Evolutionary conservation across 208 protist genomes (phyloP).

Genomic region (Spongospora subterranea): DNA sequence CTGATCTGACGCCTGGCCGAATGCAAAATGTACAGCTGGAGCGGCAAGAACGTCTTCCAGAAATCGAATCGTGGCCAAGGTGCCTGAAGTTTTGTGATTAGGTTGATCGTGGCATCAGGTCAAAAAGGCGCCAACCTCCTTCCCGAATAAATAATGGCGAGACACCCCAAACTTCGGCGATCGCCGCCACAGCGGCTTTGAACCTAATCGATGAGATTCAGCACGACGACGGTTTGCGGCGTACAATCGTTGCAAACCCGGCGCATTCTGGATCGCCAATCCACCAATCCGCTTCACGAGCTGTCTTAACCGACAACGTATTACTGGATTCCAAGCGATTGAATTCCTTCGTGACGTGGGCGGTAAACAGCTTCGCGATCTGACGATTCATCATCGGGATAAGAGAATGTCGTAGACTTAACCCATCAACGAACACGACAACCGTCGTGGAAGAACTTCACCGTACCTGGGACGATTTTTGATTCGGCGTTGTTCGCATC

Average conservation of each 20-base stretch:
- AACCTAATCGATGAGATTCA: not conserved
- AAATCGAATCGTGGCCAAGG: conserved; percentile 18
- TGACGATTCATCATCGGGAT: conserved; percentile 5
- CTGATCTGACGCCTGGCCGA: conserved; percentile 27
- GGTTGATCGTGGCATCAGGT: not conserved
- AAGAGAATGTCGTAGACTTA: not conserved
- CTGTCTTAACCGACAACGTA: not conserved
- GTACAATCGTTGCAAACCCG: not conserved
- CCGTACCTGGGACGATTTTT: not conserved
- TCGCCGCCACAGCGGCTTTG: conserved; percentile 19
- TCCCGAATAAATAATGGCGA: not conserved
- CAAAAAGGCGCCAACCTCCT: not conserved
- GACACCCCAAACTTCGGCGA: not conserved
- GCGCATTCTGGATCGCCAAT: conserved; percentile 18
- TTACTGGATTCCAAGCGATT: conserved; percentile 14
- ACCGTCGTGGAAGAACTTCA: not conserved
- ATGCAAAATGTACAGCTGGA: conserved; percentile 33
- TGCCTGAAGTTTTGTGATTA: not conserved
- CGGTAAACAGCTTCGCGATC: not conserved
- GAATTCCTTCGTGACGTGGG: not conserved
- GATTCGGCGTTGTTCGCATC: conserved; percentile 4
- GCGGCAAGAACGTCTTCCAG: conserved; percentile 1
- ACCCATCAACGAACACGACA: not conserved
- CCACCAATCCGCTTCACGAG: not conserved
- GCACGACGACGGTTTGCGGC: not conserved